These are phyloP conservation scores for Tetrahymena thermophila DNA, from an alignment of 73 alveolate species.

Conservation along the genomic window DNA sequence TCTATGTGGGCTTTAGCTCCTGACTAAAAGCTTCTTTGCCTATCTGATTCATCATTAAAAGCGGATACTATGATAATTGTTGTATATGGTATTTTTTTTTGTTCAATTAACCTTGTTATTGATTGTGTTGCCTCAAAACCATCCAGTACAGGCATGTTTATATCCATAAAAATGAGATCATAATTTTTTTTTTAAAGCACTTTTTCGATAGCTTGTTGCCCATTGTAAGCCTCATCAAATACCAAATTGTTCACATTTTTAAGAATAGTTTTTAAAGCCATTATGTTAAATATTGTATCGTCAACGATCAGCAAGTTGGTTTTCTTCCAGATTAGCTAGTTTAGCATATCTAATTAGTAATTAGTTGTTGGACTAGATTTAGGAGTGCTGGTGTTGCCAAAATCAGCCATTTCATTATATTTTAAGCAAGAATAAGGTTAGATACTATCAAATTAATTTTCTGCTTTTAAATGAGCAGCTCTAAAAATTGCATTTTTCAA, in stretches of 20 bases:
- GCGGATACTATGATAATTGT: background rate
- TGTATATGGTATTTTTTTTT: background rate
- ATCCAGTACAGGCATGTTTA: slow-evolving; percentile 6
- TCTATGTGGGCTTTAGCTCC: slow-evolving; percentile 7
- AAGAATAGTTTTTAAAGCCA: background rate
- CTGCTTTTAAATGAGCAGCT: background rate
- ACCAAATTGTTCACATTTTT: background rate
- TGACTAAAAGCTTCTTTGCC: background rate
- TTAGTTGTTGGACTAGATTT: background rate
- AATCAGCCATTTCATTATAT: background rate
- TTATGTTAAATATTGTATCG: background rate
- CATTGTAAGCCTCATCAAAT: slow-evolving; percentile 4
- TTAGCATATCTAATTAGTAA: background rate
- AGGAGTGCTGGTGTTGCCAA: background rate
- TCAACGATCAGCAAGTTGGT: background rate
- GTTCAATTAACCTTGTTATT: background rate
- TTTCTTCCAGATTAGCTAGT: background rate
- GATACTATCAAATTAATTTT: background rate
- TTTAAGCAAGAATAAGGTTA: background rate
- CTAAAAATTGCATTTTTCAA: background rate
- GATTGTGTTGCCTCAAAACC: background rate
- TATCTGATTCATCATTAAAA: background rate
- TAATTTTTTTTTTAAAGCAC: background rate
- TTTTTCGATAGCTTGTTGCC: slow-evolving; percentile 4
- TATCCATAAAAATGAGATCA: background rate